Evolutionary conservation across 1,284 basidiomycete species (phyloP).

Genomic region (Leccinum pachyderme): DNA sequence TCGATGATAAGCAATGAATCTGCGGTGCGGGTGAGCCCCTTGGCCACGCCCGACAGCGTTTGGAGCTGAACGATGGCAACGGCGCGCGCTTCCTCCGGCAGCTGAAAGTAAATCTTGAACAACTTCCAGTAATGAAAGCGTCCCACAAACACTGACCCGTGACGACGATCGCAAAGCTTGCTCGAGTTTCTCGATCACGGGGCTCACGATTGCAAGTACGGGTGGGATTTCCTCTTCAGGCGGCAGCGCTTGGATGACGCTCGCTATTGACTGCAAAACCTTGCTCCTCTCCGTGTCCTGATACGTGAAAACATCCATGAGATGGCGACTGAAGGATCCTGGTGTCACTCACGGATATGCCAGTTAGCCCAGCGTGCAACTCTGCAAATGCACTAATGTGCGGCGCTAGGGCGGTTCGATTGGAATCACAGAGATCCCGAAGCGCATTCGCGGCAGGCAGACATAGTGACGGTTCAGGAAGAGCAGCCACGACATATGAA

Average conservation of each 20-base stretch:
- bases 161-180: constrained; percentile 55
- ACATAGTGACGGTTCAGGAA: constrained; percentile 64
- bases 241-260: constrained; percentile 84
- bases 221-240: constrained; percentile 74
- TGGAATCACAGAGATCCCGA: constrained; percentile 84
- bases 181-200: constrained; percentile 69
- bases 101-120: constrained; percentile 37
- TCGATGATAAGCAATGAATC: constrained; percentile 69
- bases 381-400: constrained; percentile 84
- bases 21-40: constrained; percentile 74
- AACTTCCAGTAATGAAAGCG: neutral
- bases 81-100: constrained; percentile 64
- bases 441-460: constrained; percentile 77
- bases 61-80: constrained; percentile 69
- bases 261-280: constrained; percentile 86
- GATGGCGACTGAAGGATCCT: neutral
- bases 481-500: constrained; percentile 70
- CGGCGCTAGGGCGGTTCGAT: constrained; percentile 73
- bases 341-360: constrained; percentile 60
- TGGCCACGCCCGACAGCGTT: constrained; percentile 78
- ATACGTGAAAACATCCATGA: neutral
- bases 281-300: constrained; percentile 87
- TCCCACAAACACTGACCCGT: constrained; percentile 40
- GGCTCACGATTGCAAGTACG: constrained; percentile 75
- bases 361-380: constrained; percentile 71